Conservation (phyloP, 306 rosid species). For the Ceratonia siliqua region DNA sequence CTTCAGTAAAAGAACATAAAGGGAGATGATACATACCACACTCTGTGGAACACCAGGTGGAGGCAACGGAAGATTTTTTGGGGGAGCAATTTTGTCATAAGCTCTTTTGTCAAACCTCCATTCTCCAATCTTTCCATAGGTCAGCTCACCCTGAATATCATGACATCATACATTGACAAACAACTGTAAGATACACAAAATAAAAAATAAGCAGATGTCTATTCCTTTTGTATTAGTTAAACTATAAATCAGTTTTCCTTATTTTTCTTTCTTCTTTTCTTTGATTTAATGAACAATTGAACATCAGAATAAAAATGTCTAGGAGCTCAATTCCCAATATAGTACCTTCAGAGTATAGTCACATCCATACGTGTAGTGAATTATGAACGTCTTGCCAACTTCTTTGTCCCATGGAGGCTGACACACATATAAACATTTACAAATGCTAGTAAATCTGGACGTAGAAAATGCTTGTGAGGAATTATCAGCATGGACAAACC, state of each 20-base stretch:
- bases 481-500: background rate
- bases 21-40: constrained; percentile 66
- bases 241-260: background rate
- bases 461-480: background rate
- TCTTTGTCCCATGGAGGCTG: constrained; percentile 97
- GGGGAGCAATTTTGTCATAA: constrained; percentile 50
- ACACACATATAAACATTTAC: constrained; percentile 9
- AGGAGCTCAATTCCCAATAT: constrained; percentile 1
- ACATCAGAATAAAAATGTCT: constrained; percentile 5
- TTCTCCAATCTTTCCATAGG: constrained; percentile 96
- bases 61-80: constrained; percentile 81
- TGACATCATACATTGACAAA: constrained; percentile 26
- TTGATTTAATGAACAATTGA: background rate
- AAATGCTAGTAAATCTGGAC: constrained; percentile 21
- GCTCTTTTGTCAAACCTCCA: constrained; percentile 99
- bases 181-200: constrained; percentile 8
- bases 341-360: constrained; percentile 90
- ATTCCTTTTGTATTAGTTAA: background rate
- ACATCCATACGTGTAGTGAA: constrained; percentile 95
- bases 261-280: background rate
- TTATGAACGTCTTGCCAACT: constrained; percentile 73
- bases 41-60: constrained; percentile 95
- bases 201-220: background rate
- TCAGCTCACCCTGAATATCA: constrained; percentile 72
- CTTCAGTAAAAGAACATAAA: background rate